Evolutionary conservation across 2,329 filamentous ascomycete genomes (phyloP).

Genomic region (Neopestalotiopsis clavispora): DNA sequence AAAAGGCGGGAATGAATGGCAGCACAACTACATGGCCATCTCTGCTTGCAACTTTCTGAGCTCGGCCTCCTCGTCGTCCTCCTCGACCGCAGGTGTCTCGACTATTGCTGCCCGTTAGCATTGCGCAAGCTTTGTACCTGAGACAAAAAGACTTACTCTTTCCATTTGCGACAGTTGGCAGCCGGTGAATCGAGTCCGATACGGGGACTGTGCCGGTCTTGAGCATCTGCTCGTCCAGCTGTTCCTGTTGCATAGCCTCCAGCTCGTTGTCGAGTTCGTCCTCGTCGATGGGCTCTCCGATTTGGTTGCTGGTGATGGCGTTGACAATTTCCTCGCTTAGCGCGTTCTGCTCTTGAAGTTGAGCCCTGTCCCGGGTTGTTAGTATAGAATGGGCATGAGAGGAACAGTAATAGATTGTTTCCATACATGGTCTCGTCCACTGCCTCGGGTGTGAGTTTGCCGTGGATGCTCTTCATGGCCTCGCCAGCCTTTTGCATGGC

Average conservation of each 20-base stretch:
- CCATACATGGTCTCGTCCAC: constrained; percentile 94
- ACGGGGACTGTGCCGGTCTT: constrained; percentile 86
- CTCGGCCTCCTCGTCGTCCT: constrained; percentile 97
- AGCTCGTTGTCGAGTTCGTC: constrained; percentile 85
- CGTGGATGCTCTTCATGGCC: constrained; percentile 94
- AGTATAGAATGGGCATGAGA: constrained; percentile 11
- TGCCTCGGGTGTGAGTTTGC: constrained; percentile 88
- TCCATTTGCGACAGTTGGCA: constrained; percentile 76
- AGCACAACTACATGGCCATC: constrained; percentile 83
- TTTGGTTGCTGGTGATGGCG: constrained; percentile 76
- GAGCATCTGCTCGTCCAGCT: constrained; percentile 92
- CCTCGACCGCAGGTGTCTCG: constrained; percentile 60
- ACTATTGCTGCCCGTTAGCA: neutral
- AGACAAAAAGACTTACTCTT: constrained; percentile 67
- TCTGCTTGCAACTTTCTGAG: constrained; percentile 91
- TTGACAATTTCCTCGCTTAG: constrained; percentile 92
- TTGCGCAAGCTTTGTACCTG: neutral
- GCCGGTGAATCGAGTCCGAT: constrained; percentile 73
- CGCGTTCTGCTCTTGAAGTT: constrained; percentile 87
- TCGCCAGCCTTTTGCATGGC: constrained; percentile 91
- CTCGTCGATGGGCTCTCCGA: constrained; percentile 79
- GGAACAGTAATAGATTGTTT: constrained; percentile 8
- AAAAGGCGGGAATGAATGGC: constrained; percentile 19
- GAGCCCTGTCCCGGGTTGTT: constrained; percentile 66
- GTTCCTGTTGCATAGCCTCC: constrained; percentile 86